phyloP scores from a whole-genome alignment of 768 basidiomycete genomes.

The Leccinum boreale region DNA sequence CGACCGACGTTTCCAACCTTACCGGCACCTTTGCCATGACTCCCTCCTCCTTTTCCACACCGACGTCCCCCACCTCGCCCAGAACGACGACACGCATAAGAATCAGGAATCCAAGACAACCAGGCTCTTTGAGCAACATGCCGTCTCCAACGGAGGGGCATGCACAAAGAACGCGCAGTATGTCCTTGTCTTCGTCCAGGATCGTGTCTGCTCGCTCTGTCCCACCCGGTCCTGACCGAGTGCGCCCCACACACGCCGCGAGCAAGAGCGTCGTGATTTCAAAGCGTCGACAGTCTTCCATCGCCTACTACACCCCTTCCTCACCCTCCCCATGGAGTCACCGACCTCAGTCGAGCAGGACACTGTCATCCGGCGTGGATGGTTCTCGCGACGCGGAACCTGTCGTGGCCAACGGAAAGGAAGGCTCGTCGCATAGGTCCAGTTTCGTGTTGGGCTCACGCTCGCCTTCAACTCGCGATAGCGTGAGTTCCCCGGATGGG shows the following conservation, averaged over 20 bases:
- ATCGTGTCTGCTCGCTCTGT: not conserved
- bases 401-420: conserved; percentile 5
- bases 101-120: conserved; percentile 9
- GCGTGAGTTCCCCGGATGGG: conserved; percentile 15
- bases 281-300: conserved; percentile 28
- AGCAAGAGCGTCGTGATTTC: not conserved
- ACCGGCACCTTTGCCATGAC: not conserved
- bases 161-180: not conserved
- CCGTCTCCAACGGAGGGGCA: not conserved
- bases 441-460: conserved; percentile 19
- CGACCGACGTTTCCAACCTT: not conserved
- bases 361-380: conserved; percentile 2
- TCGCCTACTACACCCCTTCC: conserved; percentile 26
- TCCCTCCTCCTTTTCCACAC: conserved; percentile 13
- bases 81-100: conserved; percentile 10
- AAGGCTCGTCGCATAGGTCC: conserved; percentile 13
- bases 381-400: conserved; percentile 1
- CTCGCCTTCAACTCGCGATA: conserved; percentile 17
- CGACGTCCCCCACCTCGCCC: conserved; percentile 18
- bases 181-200: conserved; percentile 5
- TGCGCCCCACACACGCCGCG: not conserved
- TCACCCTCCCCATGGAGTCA: conserved; percentile 26
- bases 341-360: conserved; percentile 1
- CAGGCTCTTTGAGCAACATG: not conserved
- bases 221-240: not conserved